Conservation (phyloP, 352 stramenopile genomes). For the Poterioochromonas sp. region DNA sequence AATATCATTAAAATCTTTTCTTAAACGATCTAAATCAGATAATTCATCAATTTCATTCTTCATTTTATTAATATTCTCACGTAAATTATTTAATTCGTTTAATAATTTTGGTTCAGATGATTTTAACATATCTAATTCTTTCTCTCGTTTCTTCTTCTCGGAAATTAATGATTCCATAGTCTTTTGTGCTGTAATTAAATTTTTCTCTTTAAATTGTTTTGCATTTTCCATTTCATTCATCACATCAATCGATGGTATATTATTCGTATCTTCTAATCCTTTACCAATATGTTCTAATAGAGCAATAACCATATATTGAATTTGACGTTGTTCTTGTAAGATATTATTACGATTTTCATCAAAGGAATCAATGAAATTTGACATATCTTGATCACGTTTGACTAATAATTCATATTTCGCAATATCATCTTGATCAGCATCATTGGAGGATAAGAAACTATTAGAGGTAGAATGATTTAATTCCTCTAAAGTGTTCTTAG, state of each 20-base stretch:
- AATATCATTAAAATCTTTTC: slow-evolving; percentile 62
- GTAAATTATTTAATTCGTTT: slow-evolving; percentile 63
- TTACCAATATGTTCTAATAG: slow-evolving; percentile 77
- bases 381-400: slow-evolving; percentile 81
- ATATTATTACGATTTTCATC: slow-evolving; percentile 41
- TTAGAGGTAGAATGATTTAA: neutral
- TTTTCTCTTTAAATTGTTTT: slow-evolving; percentile 71
- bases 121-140: slow-evolving; percentile 41
- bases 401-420: slow-evolving; percentile 75
- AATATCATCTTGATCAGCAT: slow-evolving; percentile 26
- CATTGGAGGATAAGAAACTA: neutral
- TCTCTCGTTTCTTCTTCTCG: slow-evolving; percentile 77
- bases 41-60: slow-evolving; percentile 72
- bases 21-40: slow-evolving; percentile 68
- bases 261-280: slow-evolving; percentile 57
- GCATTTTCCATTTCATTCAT: slow-evolving; percentile 71
- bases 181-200: slow-evolving; percentile 10
- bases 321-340: slow-evolving; percentile 45
- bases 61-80: slow-evolving; percentile 74
- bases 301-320: slow-evolving; percentile 68
- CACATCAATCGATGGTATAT: slow-evolving; percentile 52
- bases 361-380: slow-evolving; percentile 68
- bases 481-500: neutral
- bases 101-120: slow-evolving; percentile 57
- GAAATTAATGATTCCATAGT: slow-evolving; percentile 47